Evolutionary conservation across 2,329 filamentous ascomycete genomes (phyloP).

Genomic region (Ophiobolus disseminans): DNA sequence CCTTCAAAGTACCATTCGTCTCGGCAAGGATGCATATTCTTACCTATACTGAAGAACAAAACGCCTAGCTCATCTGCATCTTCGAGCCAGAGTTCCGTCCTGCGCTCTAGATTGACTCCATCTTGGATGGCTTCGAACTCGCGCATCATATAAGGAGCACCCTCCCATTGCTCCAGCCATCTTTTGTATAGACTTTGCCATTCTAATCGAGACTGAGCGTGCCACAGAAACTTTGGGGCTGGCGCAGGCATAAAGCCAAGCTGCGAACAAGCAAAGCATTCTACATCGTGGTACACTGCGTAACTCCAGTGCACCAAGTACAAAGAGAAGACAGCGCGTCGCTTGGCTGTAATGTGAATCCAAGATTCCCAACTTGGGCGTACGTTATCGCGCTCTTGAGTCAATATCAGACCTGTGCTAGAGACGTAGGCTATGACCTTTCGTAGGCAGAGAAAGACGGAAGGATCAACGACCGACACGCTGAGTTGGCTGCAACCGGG

Average conservation of each 20-base stretch:
- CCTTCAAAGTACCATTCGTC: constrained; percentile 21
- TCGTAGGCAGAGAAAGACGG: constrained; percentile 42
- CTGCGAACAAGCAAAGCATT: constrained; percentile 47
- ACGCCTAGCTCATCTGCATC: constrained; percentile 54
- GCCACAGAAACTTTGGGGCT: constrained; percentile 50
- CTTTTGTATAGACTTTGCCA: constrained; percentile 45
- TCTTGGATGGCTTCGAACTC: constrained; percentile 34
- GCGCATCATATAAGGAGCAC: constrained; percentile 11
- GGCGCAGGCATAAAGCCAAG: constrained; percentile 51
- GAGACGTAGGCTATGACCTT: constrained; percentile 41
- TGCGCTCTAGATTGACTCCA: constrained; percentile 38
- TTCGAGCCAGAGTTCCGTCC: constrained; percentile 52
- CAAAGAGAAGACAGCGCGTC: constrained; percentile 50
- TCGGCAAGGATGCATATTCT: constrained; percentile 20
- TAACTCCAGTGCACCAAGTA: constrained; percentile 52
- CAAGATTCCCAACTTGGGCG: constrained; percentile 48
- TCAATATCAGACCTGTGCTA: constrained; percentile 44
- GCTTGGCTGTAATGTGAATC: constrained; percentile 63
- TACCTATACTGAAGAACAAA: constrained; percentile 50
- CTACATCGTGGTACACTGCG: constrained; percentile 43
- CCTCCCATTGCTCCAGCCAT: constrained; percentile 48
- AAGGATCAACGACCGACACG: constrained; percentile 25
- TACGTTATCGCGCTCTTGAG: constrained; percentile 42
- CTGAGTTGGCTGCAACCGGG: constrained; percentile 32
- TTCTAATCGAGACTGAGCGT: constrained; percentile 39